These are phyloP conservation scores for Acanthamoeba healyi DNA, from an alignment of 208 protist genomes.

Conservation along the genomic window DNA sequence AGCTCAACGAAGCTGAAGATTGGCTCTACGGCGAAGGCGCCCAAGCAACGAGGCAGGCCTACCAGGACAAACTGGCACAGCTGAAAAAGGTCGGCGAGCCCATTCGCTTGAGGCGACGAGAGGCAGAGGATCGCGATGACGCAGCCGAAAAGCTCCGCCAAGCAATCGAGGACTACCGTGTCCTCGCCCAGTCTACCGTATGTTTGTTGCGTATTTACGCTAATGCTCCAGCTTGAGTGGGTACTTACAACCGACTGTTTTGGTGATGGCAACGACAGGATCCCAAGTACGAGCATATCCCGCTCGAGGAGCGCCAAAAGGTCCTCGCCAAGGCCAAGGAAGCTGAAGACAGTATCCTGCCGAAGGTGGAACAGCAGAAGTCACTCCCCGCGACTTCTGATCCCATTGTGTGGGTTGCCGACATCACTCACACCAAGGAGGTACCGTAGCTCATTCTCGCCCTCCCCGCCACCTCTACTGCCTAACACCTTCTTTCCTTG, in stretches of 20 bases:
- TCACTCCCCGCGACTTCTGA: not conserved
- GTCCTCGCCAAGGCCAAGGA: conserved; percentile 36
- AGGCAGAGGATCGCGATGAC: conserved; percentile 37
- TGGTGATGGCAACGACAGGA: too few species aligned
- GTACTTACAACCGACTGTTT: not conserved
- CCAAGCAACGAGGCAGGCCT: conserved; percentile 73
- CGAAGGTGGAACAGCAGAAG: conserved; percentile 29
- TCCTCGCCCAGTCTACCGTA: not conserved
- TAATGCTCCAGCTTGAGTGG: not conserved
- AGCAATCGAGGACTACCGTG: not conserved
- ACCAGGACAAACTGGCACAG: conserved; percentile 70
- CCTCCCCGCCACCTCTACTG: not conserved
- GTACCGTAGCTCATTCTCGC: not conserved
- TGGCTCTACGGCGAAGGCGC: conserved; percentile 88
- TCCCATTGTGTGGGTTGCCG: conserved; percentile 21
- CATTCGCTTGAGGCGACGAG: not conserved
- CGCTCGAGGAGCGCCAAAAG: not conserved
- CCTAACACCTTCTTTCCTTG: not conserved
- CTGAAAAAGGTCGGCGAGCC: conserved; percentile 71
- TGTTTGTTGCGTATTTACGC: not conserved
- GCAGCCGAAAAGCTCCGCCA: conserved; percentile 4
- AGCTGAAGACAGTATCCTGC: not conserved
- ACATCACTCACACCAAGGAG: conserved; percentile 46
- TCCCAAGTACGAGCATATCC: conserved; percentile 66
- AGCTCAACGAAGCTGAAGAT: conserved; percentile 80